Percentiles rank a stretch among this genome's conserved stretches.
Conservation (phyloP, 2,329 filamentous ascomycete genomes). For the Balansia obtecta region DNA sequence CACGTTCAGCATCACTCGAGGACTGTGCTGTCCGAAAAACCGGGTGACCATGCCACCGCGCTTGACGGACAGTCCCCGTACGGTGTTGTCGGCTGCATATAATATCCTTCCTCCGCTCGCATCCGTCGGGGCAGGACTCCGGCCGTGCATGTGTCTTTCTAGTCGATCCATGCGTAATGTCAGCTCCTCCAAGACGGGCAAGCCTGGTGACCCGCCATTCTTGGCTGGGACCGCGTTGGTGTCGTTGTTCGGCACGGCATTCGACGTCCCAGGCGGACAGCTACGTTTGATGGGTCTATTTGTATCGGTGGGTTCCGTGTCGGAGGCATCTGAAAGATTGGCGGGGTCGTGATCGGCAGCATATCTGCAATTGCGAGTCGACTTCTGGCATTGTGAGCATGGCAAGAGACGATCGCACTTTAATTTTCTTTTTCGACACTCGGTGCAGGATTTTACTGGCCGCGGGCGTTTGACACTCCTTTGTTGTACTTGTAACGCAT, state of each 20-base stretch:
- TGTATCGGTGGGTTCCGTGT: constrained; percentile 22
- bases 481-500: constrained; percentile 16
- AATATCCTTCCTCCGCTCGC: constrained; percentile 18
- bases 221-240: constrained; percentile 14
- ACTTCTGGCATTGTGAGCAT: constrained; percentile 46
- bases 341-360: constrained; percentile 34
- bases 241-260: constrained; percentile 14
- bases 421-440: constrained; percentile 45
- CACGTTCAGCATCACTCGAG: constrained; percentile 40
- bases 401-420: constrained; percentile 43
- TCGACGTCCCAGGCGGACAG: constrained; percentile 17
- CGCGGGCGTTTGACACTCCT: constrained; percentile 40
- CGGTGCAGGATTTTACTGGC: constrained; percentile 43
- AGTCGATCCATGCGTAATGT: constrained; percentile 38
- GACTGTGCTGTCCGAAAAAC: constrained; percentile 40
- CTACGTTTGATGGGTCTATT: constrained; percentile 27
- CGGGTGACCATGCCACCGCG: constrained; percentile 32
- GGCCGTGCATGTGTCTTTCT: constrained; percentile 35
- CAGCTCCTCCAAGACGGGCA: constrained; percentile 33
- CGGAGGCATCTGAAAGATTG: constrained; percentile 37
- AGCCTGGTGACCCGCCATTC: constrained; percentile 19
- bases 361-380: constrained; percentile 41
- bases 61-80: constrained; percentile 38
- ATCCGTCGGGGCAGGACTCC: constrained; percentile 27
- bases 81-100: constrained; percentile 29